phyloP scores from a whole-genome alignment of 2,329 filamentous ascomycete genomes.

The Dactylellina parvicollis region DNA sequence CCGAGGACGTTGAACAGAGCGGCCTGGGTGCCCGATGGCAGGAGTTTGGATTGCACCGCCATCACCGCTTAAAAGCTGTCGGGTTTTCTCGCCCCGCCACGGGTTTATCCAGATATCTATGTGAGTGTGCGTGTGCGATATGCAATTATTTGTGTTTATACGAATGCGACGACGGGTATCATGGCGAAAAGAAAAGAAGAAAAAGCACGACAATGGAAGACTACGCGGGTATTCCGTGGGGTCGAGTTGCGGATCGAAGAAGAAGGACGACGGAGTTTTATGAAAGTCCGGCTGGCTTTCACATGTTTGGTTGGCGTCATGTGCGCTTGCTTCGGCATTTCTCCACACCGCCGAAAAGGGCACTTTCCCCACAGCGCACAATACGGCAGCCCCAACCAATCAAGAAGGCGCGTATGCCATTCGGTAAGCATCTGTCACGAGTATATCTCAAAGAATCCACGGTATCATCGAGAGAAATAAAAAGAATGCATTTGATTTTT shows the following conservation, averaged over 20 bases:
- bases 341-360: constrained; percentile 43
- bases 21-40: constrained; percentile 62
- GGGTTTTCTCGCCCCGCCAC: not conserved
- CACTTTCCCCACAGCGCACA: constrained; percentile 40
- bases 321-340: constrained; percentile 53
- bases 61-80: constrained; percentile 63
- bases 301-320: constrained; percentile 53
- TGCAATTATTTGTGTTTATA: too few species aligned
- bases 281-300: constrained; percentile 37
- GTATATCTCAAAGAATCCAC: not conserved
- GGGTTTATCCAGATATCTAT: not conserved
- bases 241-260: not conserved
- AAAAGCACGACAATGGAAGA: constrained; percentile 3
- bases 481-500: constrained; percentile 11
- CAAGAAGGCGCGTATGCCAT: constrained; percentile 4
- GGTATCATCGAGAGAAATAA: not conserved
- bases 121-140: too few species aligned
- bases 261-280: constrained; percentile 44
- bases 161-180: constrained; percentile 50
- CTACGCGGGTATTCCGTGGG: constrained; percentile 3
- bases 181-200: constrained; percentile 24
- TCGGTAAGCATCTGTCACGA: too few species aligned
- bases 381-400: constrained; percentile 40
- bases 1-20: constrained; percentile 72
- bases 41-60: constrained; percentile 79